phyloP scores from a whole-genome alignment of 2,329 filamentous ascomycete genomes.

The Amauroascus verrucosus region DNA sequence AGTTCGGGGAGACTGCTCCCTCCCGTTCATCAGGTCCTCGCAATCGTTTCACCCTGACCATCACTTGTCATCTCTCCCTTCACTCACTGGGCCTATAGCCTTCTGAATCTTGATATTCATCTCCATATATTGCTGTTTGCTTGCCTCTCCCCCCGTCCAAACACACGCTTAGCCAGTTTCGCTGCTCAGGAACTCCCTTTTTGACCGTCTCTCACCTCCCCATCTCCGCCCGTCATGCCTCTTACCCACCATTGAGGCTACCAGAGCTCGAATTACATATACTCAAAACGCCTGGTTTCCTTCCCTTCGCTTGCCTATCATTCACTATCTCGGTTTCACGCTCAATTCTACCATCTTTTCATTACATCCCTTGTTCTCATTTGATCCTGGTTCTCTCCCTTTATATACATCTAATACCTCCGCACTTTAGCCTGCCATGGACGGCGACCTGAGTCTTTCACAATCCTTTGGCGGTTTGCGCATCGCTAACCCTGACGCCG shows the following conservation, averaged over 20 bases:
- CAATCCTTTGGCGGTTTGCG: conserved; percentile 86
- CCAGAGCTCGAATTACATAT: neutral
- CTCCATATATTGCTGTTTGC: neutral
- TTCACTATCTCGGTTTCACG: neutral
- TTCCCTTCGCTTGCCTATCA: neutral
- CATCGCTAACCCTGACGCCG: conserved; percentile 91
- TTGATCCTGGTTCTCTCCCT: neutral
- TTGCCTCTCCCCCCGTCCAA: neutral
- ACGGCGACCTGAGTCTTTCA: conserved; percentile 83
- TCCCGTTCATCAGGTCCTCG: neutral
- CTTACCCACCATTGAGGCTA: neutral
- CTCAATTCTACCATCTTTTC: neutral
- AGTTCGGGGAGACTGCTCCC: neutral
- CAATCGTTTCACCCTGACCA: conserved; percentile 1
- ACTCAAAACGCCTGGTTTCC: neutral
- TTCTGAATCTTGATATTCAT: neutral
- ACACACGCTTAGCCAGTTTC: neutral
- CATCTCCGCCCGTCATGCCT: neutral
- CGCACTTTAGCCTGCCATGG: conserved; percentile 53
- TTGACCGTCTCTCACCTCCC: neutral
- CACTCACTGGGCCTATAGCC: neutral
- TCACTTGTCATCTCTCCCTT: neutral
- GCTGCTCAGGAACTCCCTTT: neutral
- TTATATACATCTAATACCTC: neutral
- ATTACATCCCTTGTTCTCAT: neutral